Evolutionary conservation across 192 early-diverging fungal genomes (phyloP), one percentile per base, ranked within the genome.

Genomic region (Entomortierella beljakovae): DNA sequence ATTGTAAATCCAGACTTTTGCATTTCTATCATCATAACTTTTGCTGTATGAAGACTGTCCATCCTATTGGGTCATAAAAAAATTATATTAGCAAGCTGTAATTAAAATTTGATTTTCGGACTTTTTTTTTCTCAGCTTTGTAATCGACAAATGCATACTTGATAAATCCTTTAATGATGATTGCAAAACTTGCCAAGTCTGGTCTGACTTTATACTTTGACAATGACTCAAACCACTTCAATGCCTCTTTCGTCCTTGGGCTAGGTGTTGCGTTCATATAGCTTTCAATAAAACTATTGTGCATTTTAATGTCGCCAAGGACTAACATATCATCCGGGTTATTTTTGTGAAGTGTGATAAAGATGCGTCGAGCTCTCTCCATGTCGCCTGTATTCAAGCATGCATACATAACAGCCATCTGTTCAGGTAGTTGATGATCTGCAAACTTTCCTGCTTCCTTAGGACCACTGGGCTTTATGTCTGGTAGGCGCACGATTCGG

Each of bases 201-300:
- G 92, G 91, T 26, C 83, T 81, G 42, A 96, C 55, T 28, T 67
- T 66, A 48, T 80, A 64, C 57, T 87, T 86, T 42, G 75, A 37
- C 74, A 94, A 83, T 20, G 82, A 61, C 57, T 90, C 85, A 70
- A 90, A 94, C 96, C 94, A 95, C 37, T 87, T 77, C 23, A 92
- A 65, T 6, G 92, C 91, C 35, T 85, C 81, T 15, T 81, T 79
- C 28, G 85, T 85, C 33, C 83, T 57, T 26, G 92, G 87, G 15
- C 60, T 74, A 3, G 88, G 85, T 54, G 79, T 60, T 28, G 68
- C 84, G n/a, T 73, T 71, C 53, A 92, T 71, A 50, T 93, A 87
- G 10, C 89, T 91, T 51, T 91, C 88, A n/a, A 98, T 79, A 34
- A 98, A 93, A 35, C 92, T 88, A 74, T 98, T 98, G 73, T 95